phyloP scores from a whole-genome alignment of 2,329 filamentous ascomycete genomes.

The Colletotrichum horii region DNA sequence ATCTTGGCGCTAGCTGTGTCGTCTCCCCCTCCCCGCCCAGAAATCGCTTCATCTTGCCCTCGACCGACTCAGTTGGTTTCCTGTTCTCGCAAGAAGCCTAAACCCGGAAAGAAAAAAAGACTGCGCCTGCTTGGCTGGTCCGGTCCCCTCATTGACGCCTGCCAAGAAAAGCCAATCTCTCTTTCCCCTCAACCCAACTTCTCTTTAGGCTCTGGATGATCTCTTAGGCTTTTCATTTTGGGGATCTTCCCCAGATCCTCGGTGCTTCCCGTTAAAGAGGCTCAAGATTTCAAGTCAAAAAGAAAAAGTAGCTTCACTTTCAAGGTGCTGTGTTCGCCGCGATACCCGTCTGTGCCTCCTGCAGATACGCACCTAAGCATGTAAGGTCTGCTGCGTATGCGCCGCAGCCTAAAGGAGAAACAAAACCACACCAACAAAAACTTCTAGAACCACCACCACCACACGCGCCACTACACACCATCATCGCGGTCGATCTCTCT shows the following conservation, averaged over 20 bases:
- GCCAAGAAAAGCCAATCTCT: slow-evolving; percentile 4
- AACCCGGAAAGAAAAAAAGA: not conserved
- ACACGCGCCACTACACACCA: not conserved
- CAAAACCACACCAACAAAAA: not conserved
- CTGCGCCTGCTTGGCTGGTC: not conserved
- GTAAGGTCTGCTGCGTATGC: not conserved
- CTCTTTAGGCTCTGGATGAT: not conserved
- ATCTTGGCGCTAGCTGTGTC: not conserved
- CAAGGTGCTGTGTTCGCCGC: not conserved
- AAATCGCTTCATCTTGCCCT: not conserved
- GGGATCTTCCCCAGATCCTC: not conserved
- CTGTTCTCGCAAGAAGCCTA: not conserved
- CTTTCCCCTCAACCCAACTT: not conserved
- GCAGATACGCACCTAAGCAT: not conserved
- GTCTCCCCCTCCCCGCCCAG: not conserved
- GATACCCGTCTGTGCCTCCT: not conserved
- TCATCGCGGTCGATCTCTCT: not conserved
- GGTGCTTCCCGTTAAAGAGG: not conserved
- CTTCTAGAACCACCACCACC: slow-evolving; percentile 9
- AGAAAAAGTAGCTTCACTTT: not conserved
- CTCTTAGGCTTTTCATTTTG: not conserved
- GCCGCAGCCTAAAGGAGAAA: not conserved
- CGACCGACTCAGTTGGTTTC: not conserved
- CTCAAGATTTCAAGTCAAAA: not conserved
- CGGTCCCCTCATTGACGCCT: not conserved